A percentile compares a stretch with the other conserved stretches of the same genome.
These are phyloP conservation scores for Aspergillus alliaceus DNA, from an alignment of 2,329 filamentous ascomycete genomes.

Conservation along the genomic window DNA sequence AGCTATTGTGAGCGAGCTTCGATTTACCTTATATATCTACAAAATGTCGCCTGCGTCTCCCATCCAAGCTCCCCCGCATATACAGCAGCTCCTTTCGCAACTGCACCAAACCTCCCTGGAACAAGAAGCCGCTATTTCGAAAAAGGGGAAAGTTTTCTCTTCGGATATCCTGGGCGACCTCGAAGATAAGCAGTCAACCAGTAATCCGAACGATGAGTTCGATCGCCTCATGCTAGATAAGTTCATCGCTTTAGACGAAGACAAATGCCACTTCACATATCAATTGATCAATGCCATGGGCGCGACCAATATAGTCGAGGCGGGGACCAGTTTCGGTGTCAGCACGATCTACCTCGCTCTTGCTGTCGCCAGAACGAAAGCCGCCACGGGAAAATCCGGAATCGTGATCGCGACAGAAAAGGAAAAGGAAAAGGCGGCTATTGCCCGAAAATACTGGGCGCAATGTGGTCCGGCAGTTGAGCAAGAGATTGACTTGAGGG, in stretches of 20 bases:
- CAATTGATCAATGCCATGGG: conserved; percentile 52
- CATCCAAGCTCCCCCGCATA: conserved; percentile 19
- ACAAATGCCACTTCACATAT: conserved; percentile 60
- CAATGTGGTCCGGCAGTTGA: conserved; percentile 51
- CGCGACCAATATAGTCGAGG: conserved; percentile 57
- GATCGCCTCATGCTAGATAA: conserved; percentile 45
- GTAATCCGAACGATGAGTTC: conserved; percentile 14
- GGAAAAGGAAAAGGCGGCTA: conserved; percentile 53
- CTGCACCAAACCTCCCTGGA: conserved; percentile 22
- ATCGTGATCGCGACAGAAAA: conserved; percentile 63
- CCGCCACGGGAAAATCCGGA: conserved; percentile 31
- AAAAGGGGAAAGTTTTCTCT: conserved; percentile 21
- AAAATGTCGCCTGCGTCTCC: conserved; percentile 12
- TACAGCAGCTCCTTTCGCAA: conserved; percentile 20
- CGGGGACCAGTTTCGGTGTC: conserved; percentile 62
- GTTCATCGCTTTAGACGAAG: conserved; percentile 60
- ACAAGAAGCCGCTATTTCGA: conserved; percentile 22
- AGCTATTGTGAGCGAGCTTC: no score
- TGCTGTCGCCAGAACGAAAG: conserved; percentile 53
- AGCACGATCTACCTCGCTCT: conserved; percentile 64
- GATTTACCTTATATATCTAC: no score
- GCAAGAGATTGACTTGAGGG: conserved; percentile 55
- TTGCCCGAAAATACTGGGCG: conserved; percentile 55
- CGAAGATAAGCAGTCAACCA: conserved; percentile 2
- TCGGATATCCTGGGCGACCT: conserved; percentile 16